Evolutionary conservation across 345 rosid species (phyloP), one percentile per base, ranked within the genome.

Genomic region (Abelmoschus esculentus): DNA sequence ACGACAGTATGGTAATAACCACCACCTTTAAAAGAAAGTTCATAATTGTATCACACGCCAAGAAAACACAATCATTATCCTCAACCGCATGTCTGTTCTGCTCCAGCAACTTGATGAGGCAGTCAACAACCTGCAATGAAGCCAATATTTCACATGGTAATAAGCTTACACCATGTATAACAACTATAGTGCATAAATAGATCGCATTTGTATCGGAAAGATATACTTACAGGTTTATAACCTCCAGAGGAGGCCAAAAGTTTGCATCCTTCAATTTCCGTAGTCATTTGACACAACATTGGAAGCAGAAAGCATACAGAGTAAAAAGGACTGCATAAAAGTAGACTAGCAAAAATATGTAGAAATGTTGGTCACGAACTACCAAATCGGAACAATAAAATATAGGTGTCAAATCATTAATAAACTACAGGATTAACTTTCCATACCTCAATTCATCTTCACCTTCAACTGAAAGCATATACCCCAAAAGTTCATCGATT

Each of bases 31-130:
- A 67, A 75, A 91, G 93, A 72, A 91, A 70, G 81, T 88, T 91
- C 89, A 89, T 61, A 74, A 93, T 71, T 28, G 93, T 87, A 82
- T 91, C 97, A 59, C 96, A 91, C 7, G 97, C 97, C 90, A 93
- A 70, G 79, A 80, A 89, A 70, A 88, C 72, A 74, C 80, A 67
- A 73, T 83, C 75, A 68, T 74, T 66, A 32, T 88, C 85, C 66
- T 80, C 89, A n/a, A 34, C 77, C 67, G 18, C 76, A 62, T 22
- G 63, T 55, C 71, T 77, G 73, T 62, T 66, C 59, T 81, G 76
- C 52, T 70, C 66, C 22, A 90, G 77, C 81, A 89, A 44, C 70
- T 86, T 88, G 70, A 82, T 61, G n/a, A 93, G 86, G 79, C 90
- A 89, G 47, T 82, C 86, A 69, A 84, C 83, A 10, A 93, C 90